Base-by-base conservation (phyloP, 768 basidiomycete genomes). In the Trametes punicea region DNA sequence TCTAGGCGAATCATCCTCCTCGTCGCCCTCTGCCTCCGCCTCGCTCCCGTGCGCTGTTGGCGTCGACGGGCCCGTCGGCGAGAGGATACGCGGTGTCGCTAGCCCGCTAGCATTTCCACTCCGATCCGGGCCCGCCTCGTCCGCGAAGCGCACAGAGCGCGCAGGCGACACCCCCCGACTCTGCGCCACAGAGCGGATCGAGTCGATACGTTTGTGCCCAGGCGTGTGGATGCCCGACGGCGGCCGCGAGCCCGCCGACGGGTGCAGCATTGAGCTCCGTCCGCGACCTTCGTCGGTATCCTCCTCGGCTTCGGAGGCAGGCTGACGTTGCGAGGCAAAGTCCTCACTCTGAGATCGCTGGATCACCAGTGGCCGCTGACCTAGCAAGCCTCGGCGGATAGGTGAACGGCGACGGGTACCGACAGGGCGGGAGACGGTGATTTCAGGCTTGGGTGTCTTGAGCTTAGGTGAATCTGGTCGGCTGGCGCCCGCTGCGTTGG, bases 71-170 rank as follows among this genome's bases (percentile, higher is more conserved):
- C 62, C 56, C 18, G 60, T 47, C 30, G 62, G 57, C 40, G 64
- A 52, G 29, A 60, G 46, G 25, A 65, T 26, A 18, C 61, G 57
- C 23, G 64, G 60, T 10, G 67, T 59, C 26, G 38, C 29, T 27
- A 41, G 4, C 21, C 63, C 59, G 13, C 61, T 60, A 26, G 33
- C 31, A 27, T 38, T 2, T 18, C 62, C 57, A 8, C 61, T 59
- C 6, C 56, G 48, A n/a, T 57, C 57, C 18, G 30, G 52, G 15
- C 48, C 40, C n/a, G 60, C 66, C 48, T 71, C 67, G 49, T 79
- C 78, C 34, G 71, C 76, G 61, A 77, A 80, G 31, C 76, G 73
- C 50, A 80, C 71, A 11, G 78, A 80, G n/a, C 78, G 76, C 8
- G 73, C 59, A 1, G 78, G 78, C 6, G 79, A 80, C 44, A 65